phyloP scores from a whole-genome alignment of 2,329 filamentous ascomycete species.

The Calonectria leucothoes region DNA sequence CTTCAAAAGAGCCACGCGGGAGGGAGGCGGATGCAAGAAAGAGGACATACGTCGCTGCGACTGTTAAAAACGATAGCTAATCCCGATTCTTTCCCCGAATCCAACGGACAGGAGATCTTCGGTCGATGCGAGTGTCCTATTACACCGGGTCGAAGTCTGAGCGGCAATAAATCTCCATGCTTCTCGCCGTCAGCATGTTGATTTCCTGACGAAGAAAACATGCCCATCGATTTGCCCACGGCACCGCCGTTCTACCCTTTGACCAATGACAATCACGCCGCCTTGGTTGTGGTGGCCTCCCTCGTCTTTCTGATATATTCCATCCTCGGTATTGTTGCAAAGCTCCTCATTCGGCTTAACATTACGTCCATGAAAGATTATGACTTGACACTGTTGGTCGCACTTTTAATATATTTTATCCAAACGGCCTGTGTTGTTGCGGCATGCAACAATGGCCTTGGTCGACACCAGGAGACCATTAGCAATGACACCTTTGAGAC shows the following conservation, averaged over 20 bases:
- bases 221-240: constrained; percentile 21
- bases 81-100: not conserved
- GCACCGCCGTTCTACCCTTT: constrained; percentile 37
- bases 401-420: constrained; percentile 26
- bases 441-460: constrained; percentile 30
- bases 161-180: not conserved
- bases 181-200: not conserved
- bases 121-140: not conserved
- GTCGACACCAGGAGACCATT: constrained; percentile 23
- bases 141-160: not conserved
- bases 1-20: constrained; percentile 1
- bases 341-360: constrained; percentile 38
- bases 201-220: constrained; percentile 11
- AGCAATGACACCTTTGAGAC: constrained; percentile 13
- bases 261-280: constrained; percentile 34
- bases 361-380: constrained; percentile 38
- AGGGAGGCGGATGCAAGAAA: not conserved
- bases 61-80: not conserved
- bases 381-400: constrained; percentile 24
- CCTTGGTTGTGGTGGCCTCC: constrained; percentile 35
- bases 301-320: constrained; percentile 37
- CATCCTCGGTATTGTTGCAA: constrained; percentile 31
- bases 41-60: not conserved
- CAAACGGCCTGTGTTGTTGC: constrained; percentile 35
- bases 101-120: not conserved